Evolutionary conservation across 495 filamentous ascomycete species (phyloP), one percentile per base, ranked within the genome.

Genomic region (Lasiosphaeria miniovina): DNA sequence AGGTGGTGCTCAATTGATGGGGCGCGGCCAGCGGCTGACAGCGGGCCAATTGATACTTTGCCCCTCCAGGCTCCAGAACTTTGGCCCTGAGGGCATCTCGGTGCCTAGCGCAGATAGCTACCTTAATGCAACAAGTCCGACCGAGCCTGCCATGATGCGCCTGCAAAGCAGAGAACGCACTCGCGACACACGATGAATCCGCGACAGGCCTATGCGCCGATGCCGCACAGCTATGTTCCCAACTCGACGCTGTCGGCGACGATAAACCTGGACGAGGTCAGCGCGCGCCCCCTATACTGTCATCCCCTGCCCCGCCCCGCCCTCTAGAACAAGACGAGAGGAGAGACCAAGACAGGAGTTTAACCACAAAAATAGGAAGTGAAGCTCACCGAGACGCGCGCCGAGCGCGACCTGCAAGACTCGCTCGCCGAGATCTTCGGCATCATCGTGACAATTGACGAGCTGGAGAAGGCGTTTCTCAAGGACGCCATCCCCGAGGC

Each of bases 381-480:
- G 59, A 96, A 95, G 76, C 83, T 99, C 49, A 82, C 90, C 52
- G 86, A 89, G 6, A 95, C 86, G 32, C 85, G 89, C 52, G 87
- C 88, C 35, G 91, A 97, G 74, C 86, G 93, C 33, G 93, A 98
- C 68, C 84, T 98, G 4, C 90, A 96, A 75, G 94, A 97, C 68
- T 97, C 94, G 2, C 83, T 99, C 10, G 94, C 93, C 52, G 94
- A 99, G 68, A 87, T 99, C 52, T 98, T 98, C 75, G 95, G 91
- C 76, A 96, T 99, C 59, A 93, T 98, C 31, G 83, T 96, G 58
- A 97, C 94, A 0, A 77, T 99, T 24, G 94, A 99, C 68, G 93
- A 93, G 54, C 80, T 99, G 6, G 94, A 99, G 68, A 96, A 95
- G 71, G 95, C 94, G 12, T 98, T 93, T 76, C 87, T 98, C 49